phyloP scores from a whole-genome alignment of 495 filamentous ascomycete genomes.

The Aspergillus heteromorphus region DNA sequence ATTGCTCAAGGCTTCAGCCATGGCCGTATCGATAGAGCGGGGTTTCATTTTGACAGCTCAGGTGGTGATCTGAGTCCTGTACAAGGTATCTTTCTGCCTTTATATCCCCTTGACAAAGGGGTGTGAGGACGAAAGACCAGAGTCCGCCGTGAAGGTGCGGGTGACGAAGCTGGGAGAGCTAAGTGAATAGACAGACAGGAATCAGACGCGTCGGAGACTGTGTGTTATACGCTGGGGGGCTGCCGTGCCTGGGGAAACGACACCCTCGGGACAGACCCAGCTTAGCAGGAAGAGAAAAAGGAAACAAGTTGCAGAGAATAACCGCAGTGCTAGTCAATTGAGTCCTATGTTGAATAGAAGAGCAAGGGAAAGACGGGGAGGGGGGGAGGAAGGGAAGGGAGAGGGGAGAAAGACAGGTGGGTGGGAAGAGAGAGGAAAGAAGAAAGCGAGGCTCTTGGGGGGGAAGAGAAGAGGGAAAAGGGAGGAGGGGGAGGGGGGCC shows the following conservation, averaged over 20 bases:
- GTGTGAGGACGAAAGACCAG: background rate
- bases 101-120: background rate
- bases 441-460: background rate
- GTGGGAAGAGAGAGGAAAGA: background rate
- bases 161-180: background rate
- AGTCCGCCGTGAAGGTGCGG: background rate
- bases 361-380: background rate
- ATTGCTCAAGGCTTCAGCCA: slow-evolving; percentile 21
- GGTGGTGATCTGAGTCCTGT: background rate
- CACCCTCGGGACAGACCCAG: too few relatives aligned
- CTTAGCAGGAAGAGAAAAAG: background rate
- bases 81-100: background rate
- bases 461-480: background rate
- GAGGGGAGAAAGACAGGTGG: background rate
- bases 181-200: background rate
- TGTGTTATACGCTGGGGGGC: background rate
- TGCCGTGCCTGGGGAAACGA: background rate
- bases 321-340: too few relatives aligned
- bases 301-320: too few relatives aligned
- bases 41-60: slow-evolving; percentile 9
- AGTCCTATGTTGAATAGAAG: too few relatives aligned
- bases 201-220: background rate
- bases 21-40: slow-evolving; percentile 13
- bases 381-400: background rate
- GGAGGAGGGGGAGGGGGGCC: background rate